phyloP scores from a whole-genome alignment of 768 basidiomycete genomes.

The Phylloporus rhodoxanthus region DNA sequence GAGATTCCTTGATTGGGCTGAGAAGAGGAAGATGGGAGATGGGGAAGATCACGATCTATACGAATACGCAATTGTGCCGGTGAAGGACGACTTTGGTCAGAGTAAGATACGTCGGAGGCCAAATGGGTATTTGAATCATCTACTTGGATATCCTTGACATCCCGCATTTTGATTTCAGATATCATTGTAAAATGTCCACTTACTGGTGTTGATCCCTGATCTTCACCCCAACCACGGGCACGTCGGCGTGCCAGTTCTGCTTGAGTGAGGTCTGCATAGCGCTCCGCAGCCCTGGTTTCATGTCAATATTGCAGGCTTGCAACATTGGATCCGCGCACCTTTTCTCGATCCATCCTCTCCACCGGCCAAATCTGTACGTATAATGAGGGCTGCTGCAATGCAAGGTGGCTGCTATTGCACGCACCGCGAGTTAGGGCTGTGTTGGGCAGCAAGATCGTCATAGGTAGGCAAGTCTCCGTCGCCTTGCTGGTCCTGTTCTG shows the following conservation, averaged over 20 bases:
- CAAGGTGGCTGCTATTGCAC: slow-evolving; percentile 13
- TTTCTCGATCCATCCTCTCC: slow-evolving; percentile 87
- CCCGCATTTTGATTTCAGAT: background rate
- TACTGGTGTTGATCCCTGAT: slow-evolving; percentile 21
- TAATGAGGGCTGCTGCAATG: background rate
- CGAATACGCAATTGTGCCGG: slow-evolving; percentile 37
- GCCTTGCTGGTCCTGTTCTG: slow-evolving; percentile 39
- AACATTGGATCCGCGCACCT: slow-evolving; percentile 37
- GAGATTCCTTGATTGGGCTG: slow-evolving; percentile 1
- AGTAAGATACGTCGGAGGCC: slow-evolving; percentile 3
- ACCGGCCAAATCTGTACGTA: slow-evolving; percentile 68
- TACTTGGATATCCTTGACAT: slow-evolving; percentile 14
- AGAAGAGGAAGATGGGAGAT: slow-evolving; percentile 13
- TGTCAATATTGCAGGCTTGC: background rate
- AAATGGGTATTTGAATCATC: slow-evolving; percentile 2
- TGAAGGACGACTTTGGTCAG: slow-evolving; percentile 10
- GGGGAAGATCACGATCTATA: slow-evolving; percentile 35
- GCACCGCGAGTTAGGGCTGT: slow-evolving; percentile 79
- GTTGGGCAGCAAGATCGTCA: slow-evolving; percentile 68
- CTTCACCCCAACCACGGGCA: slow-evolving; percentile 66
- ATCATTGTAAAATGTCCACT: slow-evolving; percentile 1
- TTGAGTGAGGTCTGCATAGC: slow-evolving; percentile 60
- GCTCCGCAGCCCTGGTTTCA: slow-evolving; percentile 66
- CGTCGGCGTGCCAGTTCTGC: slow-evolving; percentile 53
- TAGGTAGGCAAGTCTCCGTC: slow-evolving; percentile 69